phyloP scores from a whole-genome alignment of 192 early-diverging fungal genomes.

The Entrophospora sp. region DNA sequence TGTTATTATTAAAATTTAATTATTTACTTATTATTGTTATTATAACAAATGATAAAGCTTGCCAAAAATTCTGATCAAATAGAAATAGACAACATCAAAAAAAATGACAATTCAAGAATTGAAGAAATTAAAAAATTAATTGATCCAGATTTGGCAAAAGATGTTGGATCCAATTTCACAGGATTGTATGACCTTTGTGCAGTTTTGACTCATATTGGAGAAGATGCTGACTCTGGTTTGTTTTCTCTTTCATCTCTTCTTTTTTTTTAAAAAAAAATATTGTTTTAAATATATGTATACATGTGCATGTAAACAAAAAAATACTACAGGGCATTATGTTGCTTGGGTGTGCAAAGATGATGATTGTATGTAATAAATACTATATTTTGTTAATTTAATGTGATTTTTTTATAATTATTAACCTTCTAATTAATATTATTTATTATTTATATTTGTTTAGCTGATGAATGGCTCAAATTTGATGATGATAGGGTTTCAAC shows the following conservation, averaged over 20 bases:
- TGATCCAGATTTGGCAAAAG: conserved; percentile 62
- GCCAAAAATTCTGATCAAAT: neutral
- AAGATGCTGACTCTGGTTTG: conserved; percentile 82
- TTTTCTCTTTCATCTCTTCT: too few species aligned
- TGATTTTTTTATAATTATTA: neutral
- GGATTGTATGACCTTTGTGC: conserved; percentile 90
- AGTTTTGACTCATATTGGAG: conserved; percentile 92
- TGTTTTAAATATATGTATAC: too few species aligned
- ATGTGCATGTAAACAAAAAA: too few species aligned
- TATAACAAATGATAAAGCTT: conserved; percentile 25
- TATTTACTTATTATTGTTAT: neutral
- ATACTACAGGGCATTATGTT: conserved; percentile 77
- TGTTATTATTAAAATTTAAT: too few species aligned
- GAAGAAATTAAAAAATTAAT: conserved; percentile 41
- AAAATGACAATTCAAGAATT: conserved; percentile 20
- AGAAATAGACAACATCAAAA: conserved; percentile 10
- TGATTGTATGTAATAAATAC: conserved; percentile 27
- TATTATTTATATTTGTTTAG: too few species aligned
- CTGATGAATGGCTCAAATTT: conserved; percentile 75
- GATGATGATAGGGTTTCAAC: conserved; percentile 92
- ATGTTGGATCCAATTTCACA: conserved; percentile 76
- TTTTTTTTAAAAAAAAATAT: too few species aligned
- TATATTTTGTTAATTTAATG: too few species aligned
- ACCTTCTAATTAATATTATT: too few species aligned
- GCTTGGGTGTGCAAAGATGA: conserved; percentile 82